phyloP scores from a whole-genome alignment of 2,329 filamentous ascomycete genomes.

The Dactylella cylindrospora region DNA sequence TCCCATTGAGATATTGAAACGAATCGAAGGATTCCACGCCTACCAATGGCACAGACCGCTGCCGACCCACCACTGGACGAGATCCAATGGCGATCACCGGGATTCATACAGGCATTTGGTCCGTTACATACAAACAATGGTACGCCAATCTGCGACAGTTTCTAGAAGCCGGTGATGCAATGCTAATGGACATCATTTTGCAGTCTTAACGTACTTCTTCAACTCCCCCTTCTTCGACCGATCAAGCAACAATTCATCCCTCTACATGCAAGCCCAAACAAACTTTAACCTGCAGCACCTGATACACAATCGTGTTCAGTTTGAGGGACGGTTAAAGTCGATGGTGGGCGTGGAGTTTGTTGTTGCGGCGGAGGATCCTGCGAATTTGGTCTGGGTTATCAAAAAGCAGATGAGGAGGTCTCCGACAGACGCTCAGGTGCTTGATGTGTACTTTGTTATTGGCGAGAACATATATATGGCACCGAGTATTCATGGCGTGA shows the following conservation, averaged over 20 bases:
- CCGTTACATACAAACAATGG: constrained; percentile 63
- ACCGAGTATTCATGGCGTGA: constrained; percentile 62
- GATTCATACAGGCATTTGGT: constrained; percentile 57
- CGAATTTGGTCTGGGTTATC: constrained; percentile 69
- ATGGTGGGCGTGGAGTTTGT: constrained; percentile 69
- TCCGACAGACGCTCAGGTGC: constrained; percentile 53
- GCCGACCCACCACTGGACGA: constrained; percentile 64
- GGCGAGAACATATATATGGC: constrained; percentile 69
- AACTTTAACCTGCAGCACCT: constrained; percentile 62
- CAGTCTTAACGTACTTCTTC: constrained; percentile 68
- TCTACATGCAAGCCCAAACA: constrained; percentile 64
- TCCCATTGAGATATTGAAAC: no score
- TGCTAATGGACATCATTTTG: constrained; percentile 46
- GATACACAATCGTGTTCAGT: constrained; percentile 65
- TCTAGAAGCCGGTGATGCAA: not conserved
- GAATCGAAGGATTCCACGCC: not conserved
- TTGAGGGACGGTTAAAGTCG: constrained; percentile 64
- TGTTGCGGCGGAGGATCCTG: constrained; percentile 64
- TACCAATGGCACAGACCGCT: constrained; percentile 30
- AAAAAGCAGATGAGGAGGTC: constrained; percentile 64
- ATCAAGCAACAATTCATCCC: constrained; percentile 67
- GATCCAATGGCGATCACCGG: constrained; percentile 65
- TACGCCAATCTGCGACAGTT: no score
- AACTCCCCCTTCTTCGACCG: constrained; percentile 68
- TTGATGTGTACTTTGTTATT: constrained; percentile 65